Evolutionary conservation across 495 filamentous ascomycete species (phyloP), one percentile per base, ranked within the genome.

Genomic region (Penicillium daleae): DNA sequence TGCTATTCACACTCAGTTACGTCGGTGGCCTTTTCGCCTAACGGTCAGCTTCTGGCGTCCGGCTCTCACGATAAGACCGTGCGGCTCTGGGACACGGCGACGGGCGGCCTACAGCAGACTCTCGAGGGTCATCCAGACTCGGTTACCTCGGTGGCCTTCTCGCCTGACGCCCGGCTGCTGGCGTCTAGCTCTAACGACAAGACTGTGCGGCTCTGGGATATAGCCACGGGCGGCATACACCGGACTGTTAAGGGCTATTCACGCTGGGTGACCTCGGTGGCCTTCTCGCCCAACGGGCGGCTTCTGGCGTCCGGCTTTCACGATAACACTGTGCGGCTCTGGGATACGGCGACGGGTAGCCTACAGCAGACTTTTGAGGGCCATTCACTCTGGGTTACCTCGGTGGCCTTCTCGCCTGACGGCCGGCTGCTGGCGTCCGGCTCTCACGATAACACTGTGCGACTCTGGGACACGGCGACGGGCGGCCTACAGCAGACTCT

Each of bases 41-140:
- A 75, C 60, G 51, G 59, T 56, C 54, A 62, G 50, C 59, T 60
- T 24, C 13, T 79, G 8, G 77, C 75, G 9, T 78, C 71, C 10
- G 70, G n/a, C n/a, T 35, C 33, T 35, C 9, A 12, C 9, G 33
- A 35, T 12, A 35, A 35, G 33, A 35, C 33, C 5, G 9, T 35
- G 6, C 5, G 33, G 12, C 33, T 35, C 33, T 35, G 33, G 33
- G 33, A 35, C 9, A 7, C 33, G 6, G 33, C 33, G 2, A 35
- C 33, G 2, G 33, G 33, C 12, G 33, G 6, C 9, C 9, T 35
- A 35, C 5, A 2, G 33, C 33, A 35, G 33, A 35, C 33, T 35
- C 9, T 35, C 33, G 33, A 35, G 33, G 33, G 33, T 2, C 33
- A 35, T 12, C 12, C 33, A 12, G 33, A 35, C 9, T 35, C 5